Evolutionary conservation across 2,329 filamentous ascomycete genomes (phyloP), one percentile per base, ranked within the genome.

Genomic region (Aspergillus amoenus): DNA sequence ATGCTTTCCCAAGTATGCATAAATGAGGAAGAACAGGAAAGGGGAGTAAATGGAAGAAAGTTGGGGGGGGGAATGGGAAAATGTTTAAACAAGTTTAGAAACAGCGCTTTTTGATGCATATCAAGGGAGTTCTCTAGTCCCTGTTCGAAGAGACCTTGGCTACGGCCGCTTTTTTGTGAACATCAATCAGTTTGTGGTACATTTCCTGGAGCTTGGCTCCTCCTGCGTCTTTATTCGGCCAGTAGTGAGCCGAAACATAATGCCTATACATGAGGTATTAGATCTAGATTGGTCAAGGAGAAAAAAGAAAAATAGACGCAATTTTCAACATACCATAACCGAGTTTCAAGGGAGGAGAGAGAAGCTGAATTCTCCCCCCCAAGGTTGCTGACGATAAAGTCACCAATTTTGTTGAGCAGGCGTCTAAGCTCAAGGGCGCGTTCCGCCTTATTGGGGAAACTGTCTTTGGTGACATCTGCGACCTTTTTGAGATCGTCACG

Each of bases 391-490:
- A 67, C 69, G 56, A 81, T 80, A 57, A 79, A 80, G 34, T 75
- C 73, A 32, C 79, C 79, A 60, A 81, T 77, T 46, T 73, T 73
- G 48, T 72, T 71, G 44, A 81, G 72, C 22, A 79, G 71, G 34
- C 66, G 69, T 39, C 78, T 70, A 45, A 81, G 67, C 52, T 78
- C 73, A 37, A 68, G 69, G 11, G 78, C 79, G 41, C 79, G 73
- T 56, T 76, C 69, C 15, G 67, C 58, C 59, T 78, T 78, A 56
- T 73, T 74, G 8, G 77, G 76, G 43, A 78, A 73, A 39, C 73
- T 76, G 54, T 76, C 74, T 57, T 78, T 79, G 1, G 76, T 81
- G 42, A 78, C 75, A 32, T 68, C 69, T 22, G 76, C 73, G n/a
- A 79, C 76, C 52, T 72, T 71, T 57, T 70, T 74, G 21, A 79